Evolutionary conservation across 345 rosid genomes (phyloP), one percentile per base, ranked within the genome.

Genomic region (Conringia planisiliqua): DNA sequence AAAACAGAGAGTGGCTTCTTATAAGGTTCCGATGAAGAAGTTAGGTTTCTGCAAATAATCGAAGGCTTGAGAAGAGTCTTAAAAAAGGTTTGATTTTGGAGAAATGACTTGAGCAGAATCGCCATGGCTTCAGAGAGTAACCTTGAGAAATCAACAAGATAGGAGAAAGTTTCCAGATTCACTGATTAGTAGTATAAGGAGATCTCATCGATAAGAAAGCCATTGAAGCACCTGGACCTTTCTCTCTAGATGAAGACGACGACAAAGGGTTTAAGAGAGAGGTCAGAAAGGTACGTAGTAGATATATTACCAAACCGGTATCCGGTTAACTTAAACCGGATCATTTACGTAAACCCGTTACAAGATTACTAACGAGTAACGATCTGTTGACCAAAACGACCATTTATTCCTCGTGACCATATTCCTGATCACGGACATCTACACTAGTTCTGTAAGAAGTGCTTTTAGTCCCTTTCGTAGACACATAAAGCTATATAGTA

Each of bases 1-100:
- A 86, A 67, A 35, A 61, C 48, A 68, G 55, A 59, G 39, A 87
- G 86, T 2, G 87, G 80, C 50, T 79, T 83, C 75, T 70, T 79
- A 36, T 50, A 52, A 42, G 64, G 42, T 47, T 65, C 73, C n/a
- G 78, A 26, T 32, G 64, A 24, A 12, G 83, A 67, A 6, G 67
- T 56, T 17, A 72, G 36, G 44, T 59, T 66, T 73, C 81, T 75
- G 10, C 54, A 11, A 22, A 73, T 40, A 40, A 67, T 36, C 32
- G 66, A 61, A 40, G 78, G 11, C 27, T 56, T 79, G 42, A 29
- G 22, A 58, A 78, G 40, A 12, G 65, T 14, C 46, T 16, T 62
- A 9, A 64, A 55, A 63, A 82, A 80, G 18, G 68, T 32, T 30
- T 55, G 83, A 43, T 73, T 74, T 79, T 51, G 50, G 57, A 69